phyloP scores from a whole-genome alignment of 148 eudicot genomes.

The Agrostemma githago region DNA sequence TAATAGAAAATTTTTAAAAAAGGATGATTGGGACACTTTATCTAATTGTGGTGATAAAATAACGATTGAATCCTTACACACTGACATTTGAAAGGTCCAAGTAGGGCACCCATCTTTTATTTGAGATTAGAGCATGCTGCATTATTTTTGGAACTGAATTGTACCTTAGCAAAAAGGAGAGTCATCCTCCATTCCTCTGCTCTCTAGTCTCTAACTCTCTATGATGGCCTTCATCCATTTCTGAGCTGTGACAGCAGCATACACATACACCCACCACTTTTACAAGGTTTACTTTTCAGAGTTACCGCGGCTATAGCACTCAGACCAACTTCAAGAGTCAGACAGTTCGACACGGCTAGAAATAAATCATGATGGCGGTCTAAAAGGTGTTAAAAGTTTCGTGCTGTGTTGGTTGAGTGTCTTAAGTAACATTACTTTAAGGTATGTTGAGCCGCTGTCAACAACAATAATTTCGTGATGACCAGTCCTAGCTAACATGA shows the following conservation, averaged over 20 bases:
- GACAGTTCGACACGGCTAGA: too few species aligned
- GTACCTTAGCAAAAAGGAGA: constrained; percentile 17
- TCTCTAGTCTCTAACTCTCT: not conserved
- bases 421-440: not conserved
- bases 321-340: too few species aligned
- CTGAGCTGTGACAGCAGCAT: too few species aligned
- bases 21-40: constrained; percentile 4
- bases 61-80: constrained; percentile 25
- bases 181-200: not conserved
- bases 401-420: too few species aligned
- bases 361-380: too few species aligned
- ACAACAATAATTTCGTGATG: not conserved
- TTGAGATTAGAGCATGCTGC: constrained; percentile 15
- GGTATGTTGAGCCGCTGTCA: not conserved
- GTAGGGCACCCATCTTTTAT: constrained; percentile 16
- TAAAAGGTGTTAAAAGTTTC: too few species aligned
- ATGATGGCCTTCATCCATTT: not conserved
- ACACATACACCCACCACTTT: too few species aligned
- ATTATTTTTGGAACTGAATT: constrained; percentile 11
- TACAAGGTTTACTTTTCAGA: too few species aligned
- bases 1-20: not conserved
- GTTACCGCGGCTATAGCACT: not conserved
- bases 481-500: not conserved
- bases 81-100: constrained; percentile 17
- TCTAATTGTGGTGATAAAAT: constrained; percentile 15